These are phyloP conservation scores for Torulaspora globosa DNA, from an alignment of 1,139 yeast species.

Conservation along the genomic window DNA sequence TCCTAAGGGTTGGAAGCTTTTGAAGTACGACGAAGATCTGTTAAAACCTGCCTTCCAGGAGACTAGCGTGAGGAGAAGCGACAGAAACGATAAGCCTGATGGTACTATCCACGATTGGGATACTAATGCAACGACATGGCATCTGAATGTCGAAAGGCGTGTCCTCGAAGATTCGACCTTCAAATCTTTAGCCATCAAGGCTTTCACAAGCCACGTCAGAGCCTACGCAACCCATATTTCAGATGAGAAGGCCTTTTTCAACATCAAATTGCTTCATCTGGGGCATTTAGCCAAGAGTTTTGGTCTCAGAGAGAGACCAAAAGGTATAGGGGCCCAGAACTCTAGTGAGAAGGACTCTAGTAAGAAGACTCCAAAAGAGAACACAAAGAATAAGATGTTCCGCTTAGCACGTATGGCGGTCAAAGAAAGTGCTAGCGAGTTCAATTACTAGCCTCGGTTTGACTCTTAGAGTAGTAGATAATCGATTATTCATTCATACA, in stretches of 20 bases:
- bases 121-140: conserved; percentile 95
- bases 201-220: conserved; percentile 81
- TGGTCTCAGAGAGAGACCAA: conserved; percentile 92
- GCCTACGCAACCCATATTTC: conserved; percentile 96
- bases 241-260: conserved; percentile 71
- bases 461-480: not conserved
- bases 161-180: conserved; percentile 61
- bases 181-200: conserved; percentile 65
- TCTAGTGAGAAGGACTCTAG: conserved; percentile 30
- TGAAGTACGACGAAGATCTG: conserved; percentile 50
- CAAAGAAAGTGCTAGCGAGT: conserved; percentile 62
- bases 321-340: conserved; percentile 51
- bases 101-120: conserved; percentile 59
- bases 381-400: conserved; percentile 67
- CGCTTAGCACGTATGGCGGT: conserved; percentile 72
- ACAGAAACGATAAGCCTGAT: conserved; percentile 23
- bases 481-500: not conserved
- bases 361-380: conserved; percentile 44
- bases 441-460: conserved; percentile 45
- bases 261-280: conserved; percentile 74
- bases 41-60: conserved; percentile 60
- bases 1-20: conserved; percentile 53
- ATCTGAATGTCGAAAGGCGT: conserved; percentile 84
- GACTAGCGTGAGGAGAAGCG: conserved; percentile 39
- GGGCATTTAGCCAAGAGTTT: conserved; percentile 96